Evolutionary conservation across 2,329 filamentous ascomycete species (phyloP).

Genomic region (Didymosphaeria variabile): DNA sequence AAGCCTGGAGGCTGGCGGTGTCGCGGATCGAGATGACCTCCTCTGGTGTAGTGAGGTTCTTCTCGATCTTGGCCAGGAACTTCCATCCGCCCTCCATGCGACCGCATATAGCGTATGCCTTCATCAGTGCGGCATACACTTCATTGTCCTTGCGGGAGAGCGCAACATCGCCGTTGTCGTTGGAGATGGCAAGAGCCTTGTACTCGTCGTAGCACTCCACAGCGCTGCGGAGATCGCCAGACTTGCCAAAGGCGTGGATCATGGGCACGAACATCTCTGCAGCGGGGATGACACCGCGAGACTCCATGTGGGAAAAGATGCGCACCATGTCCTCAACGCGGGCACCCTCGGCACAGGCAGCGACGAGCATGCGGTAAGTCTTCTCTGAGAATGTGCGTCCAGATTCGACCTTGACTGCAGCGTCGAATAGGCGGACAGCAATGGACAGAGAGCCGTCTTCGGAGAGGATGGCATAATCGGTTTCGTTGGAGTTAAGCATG

Average conservation of each 20-base stretch:
- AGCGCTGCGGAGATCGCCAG: constrained; percentile 83
- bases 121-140: constrained; percentile 91
- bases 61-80: constrained; percentile 83
- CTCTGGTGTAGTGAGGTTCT: constrained; percentile 58
- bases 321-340: constrained; percentile 88
- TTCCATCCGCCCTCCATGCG: constrained; percentile 82
- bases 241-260: constrained; percentile 90
- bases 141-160: constrained; percentile 79
- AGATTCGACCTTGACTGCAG: constrained; percentile 70
- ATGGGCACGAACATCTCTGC: constrained; percentile 88
- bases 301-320: constrained; percentile 91
- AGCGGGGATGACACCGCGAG: constrained; percentile 74
- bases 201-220: constrained; percentile 98
- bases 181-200: constrained; percentile 83
- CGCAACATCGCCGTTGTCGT: constrained; percentile 76
- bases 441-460: constrained; percentile 89
- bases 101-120: constrained; percentile 84
- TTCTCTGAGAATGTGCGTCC: constrained; percentile 76
- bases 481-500: constrained; percentile 86
- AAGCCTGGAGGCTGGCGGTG: constrained; percentile 74
- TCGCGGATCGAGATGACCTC: constrained; percentile 73
- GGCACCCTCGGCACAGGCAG: constrained; percentile 83
- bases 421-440: constrained; percentile 85
- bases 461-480: constrained; percentile 83
- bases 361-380: constrained; percentile 85